phyloP scores from a whole-genome alignment of 257 asterid genomes.

The Pogostemon cablin region DNA sequence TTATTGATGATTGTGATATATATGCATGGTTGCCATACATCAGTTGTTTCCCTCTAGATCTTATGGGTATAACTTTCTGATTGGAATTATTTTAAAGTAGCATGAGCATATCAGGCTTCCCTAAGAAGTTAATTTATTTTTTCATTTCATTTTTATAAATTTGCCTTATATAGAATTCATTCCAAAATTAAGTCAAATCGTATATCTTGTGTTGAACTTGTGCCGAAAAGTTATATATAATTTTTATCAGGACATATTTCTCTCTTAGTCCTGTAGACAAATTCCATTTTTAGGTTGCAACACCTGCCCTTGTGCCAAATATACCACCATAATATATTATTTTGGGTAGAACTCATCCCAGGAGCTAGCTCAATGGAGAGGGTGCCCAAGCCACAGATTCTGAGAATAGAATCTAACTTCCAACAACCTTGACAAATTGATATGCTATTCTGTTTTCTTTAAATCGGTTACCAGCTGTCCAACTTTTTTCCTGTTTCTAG shows the following conservation, averaged over 20 bases:
- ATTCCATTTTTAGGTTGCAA: neutral
- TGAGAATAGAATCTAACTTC: neutral
- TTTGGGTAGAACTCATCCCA: neutral
- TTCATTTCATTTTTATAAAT: neutral
- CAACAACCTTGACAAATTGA: neutral
- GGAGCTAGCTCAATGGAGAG: neutral
- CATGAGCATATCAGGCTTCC: neutral
- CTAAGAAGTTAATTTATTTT: neutral
- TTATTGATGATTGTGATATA: neutral
- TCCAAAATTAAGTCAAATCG: neutral
- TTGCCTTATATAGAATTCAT: neutral
- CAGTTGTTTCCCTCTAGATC: neutral
- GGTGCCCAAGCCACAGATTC: neutral
- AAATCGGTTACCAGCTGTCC: constrained; percentile 6
- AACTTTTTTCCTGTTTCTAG: constrained; percentile 20
- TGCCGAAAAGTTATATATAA: too few species aligned
- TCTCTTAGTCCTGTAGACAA: neutral
- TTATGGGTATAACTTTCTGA: neutral
- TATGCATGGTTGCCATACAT: neutral
- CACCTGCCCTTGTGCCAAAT: too few species aligned
- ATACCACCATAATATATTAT: neutral
- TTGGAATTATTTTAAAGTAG: constrained; percentile 1
- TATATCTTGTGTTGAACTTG: neutral
- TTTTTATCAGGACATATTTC: neutral
- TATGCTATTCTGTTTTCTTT: neutral